These are phyloP conservation scores for Xylaria sp. DNA, from an alignment of 2,329 filamentous ascomycete species.

Conservation along the genomic window DNA sequence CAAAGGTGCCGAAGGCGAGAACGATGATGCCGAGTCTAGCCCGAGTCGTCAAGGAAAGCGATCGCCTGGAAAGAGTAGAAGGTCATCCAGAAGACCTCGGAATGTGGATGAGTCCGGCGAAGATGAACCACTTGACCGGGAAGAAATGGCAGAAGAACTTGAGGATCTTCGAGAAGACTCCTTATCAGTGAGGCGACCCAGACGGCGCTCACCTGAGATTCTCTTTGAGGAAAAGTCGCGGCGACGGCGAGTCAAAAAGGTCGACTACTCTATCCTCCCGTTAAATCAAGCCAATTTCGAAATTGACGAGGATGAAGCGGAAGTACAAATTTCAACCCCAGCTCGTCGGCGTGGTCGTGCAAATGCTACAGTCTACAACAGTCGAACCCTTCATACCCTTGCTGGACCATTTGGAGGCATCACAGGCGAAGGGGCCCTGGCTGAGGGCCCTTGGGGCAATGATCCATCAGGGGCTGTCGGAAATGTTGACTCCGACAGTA, in stretches of 20 bases:
- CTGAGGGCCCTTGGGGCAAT: slow-evolving; percentile 79
- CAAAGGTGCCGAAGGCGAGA: slow-evolving; percentile 48
- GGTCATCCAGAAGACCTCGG: slow-evolving; percentile 60
- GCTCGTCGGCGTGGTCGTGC: slow-evolving; percentile 73
- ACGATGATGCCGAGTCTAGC: slow-evolving; percentile 61
- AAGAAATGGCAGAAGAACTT: slow-evolving; percentile 74
- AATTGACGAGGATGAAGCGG: slow-evolving; percentile 83
- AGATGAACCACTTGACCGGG: slow-evolving; percentile 68
- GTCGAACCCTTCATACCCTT: slow-evolving; percentile 87
- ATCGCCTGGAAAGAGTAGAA: slow-evolving; percentile 52
- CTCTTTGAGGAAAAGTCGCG: slow-evolving; percentile 65
- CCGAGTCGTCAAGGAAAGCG: slow-evolving; percentile 62
- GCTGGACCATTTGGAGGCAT: slow-evolving; percentile 93
- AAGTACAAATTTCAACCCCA: slow-evolving; percentile 74
- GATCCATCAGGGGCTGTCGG: slow-evolving; percentile 67
- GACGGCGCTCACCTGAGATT: slow-evolving; percentile 64
- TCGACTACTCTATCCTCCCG: slow-evolving; percentile 88
- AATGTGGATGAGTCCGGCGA: slow-evolving; percentile 64
- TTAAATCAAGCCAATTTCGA: slow-evolving; percentile 75
- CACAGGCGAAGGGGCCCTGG: slow-evolving; percentile 75
- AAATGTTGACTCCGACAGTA: slow-evolving; percentile 92
- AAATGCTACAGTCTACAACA: slow-evolving; percentile 71
- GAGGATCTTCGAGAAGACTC: slow-evolving; percentile 69
- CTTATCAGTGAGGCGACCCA: slow-evolving; percentile 61
- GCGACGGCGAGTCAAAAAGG: slow-evolving; percentile 70